Evolutionary conservation across 495 filamentous ascomycete species (phyloP).

Genomic region (Neohortaea acidophila): DNA sequence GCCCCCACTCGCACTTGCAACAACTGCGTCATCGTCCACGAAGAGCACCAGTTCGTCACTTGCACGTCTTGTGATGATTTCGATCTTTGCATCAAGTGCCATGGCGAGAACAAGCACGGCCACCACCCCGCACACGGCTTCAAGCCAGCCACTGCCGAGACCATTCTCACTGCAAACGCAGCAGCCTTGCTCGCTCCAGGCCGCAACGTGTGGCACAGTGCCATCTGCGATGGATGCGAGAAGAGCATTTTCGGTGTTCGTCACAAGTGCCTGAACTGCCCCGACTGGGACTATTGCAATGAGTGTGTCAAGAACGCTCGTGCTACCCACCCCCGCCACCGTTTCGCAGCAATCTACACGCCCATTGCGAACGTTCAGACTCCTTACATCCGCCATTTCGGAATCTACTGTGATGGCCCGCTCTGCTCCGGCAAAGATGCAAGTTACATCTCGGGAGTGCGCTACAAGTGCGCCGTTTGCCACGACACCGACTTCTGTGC

Average conservation of each 20-base stretch:
- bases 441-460: conserved; percentile 64
- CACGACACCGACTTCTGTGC: conserved; percentile 93
- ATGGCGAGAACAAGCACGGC: conserved; percentile 61
- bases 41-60: conserved; percentile 65
- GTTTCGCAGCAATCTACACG: conserved; percentile 80
- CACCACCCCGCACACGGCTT: conserved; percentile 88
- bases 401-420: conserved; percentile 92
- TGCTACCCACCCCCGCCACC: conserved; percentile 64
- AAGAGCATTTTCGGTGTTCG: conserved; percentile 76
- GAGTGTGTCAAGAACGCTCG: conserved; percentile 50
- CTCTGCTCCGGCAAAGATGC: conserved; percentile 51
- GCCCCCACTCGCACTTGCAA: conserved; percentile 72
- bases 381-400: conserved; percentile 41
- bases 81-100: conserved; percentile 78
- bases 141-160: conserved; percentile 41
- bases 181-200: conserved; percentile 58
- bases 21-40: conserved; percentile 64
- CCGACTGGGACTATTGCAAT: conserved; percentile 95
- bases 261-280: conserved; percentile 94
- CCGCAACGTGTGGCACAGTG: conserved; percentile 65
- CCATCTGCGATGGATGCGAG: conserved; percentile 91
- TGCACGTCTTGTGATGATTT: conserved; percentile 78
- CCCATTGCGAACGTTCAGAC: conserved; percentile 44
- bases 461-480: conserved; percentile 97
- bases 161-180: conserved; percentile 39